These are phyloP conservation scores for Cantharellus cinnabarinus DNA, from an alignment of 768 basidiomycete species.

Conservation along the genomic window DNA sequence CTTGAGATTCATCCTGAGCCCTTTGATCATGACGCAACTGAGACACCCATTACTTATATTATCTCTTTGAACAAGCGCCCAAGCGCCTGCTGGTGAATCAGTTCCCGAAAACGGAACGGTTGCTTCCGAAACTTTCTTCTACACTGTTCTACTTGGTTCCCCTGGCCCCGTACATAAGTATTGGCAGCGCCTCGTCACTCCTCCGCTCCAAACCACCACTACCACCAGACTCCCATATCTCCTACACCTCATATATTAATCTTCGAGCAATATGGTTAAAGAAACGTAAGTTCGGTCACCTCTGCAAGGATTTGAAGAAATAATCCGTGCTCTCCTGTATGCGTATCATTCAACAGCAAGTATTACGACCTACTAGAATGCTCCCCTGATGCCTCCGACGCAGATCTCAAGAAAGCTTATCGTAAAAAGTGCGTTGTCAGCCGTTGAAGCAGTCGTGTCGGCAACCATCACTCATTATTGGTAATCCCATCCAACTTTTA, in stretches of 20 bases:
- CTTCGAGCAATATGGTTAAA: conserved; percentile 7
- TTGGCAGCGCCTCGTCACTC: no score
- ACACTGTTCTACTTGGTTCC: no score
- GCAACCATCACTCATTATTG: conserved; percentile 6
- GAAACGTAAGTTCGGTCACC: conserved; percentile 7
- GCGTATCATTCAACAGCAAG: conserved; percentile 29
- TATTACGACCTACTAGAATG: conserved; percentile 89
- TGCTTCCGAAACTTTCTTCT: no score
- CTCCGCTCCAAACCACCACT: no score
- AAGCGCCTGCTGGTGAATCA: no score
- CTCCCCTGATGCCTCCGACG: conserved; percentile 51
- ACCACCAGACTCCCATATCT: neutral
- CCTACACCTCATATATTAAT: neutral
- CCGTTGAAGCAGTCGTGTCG: neutral
- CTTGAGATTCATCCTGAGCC: no score
- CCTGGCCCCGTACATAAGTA: no score
- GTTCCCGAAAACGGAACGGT: no score
- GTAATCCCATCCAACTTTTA: conserved; percentile 13
- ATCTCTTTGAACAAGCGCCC: no score
- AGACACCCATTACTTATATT: no score
- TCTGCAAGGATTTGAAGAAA: neutral
- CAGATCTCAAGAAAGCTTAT: conserved; percentile 87
- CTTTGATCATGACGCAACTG: no score
- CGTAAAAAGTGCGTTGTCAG: conserved; percentile 50
- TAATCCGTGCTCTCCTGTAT: neutral